Percentiles rank a stretch among this genome's conserved stretches.
Conservation (phyloP, 805 yeast genomes). For the Blastobotrys robertii region DNA sequence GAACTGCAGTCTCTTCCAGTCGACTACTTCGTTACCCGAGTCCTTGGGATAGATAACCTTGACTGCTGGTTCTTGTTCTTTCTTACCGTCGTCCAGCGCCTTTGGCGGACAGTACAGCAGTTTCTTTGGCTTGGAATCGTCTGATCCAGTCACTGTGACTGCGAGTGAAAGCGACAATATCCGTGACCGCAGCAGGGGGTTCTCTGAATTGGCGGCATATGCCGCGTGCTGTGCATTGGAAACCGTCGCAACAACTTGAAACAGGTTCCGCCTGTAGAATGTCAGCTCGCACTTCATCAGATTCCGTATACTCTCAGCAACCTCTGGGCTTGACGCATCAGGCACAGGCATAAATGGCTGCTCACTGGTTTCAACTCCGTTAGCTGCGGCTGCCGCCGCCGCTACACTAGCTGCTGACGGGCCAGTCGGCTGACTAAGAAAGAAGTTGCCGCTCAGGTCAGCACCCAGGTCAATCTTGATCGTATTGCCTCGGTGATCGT, state of each 20-base stretch:
- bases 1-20: conserved; percentile 27
- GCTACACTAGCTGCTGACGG: neutral
- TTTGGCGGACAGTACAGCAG: conserved; percentile 19
- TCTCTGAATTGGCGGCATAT: conserved; percentile 17
- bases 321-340: too few relatives aligned
- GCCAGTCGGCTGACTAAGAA: conserved; percentile 13
- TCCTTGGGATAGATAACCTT: conserved; percentile 17
- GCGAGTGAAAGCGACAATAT: conserved; percentile 19
- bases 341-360: neutral
- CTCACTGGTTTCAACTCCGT: neutral
- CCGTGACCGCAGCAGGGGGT: conserved; percentile 13
- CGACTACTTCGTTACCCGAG: conserved; percentile 20
- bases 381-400: neutral
- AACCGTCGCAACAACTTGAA: conserved; percentile 19
- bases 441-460: conserved; percentile 16
- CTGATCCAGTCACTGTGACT: conserved; percentile 16
- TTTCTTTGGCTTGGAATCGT: conserved; percentile 14
- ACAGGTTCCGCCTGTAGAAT: conserved; percentile 21
- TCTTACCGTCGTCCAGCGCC: conserved; percentile 5
- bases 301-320: neutral
- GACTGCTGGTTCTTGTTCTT: conserved; percentile 16
- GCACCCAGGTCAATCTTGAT: conserved; percentile 12
- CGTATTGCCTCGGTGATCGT: conserved; percentile 16
- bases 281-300: conserved; percentile 17
- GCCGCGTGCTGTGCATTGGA: conserved; percentile 20